Conservation (phyloP, 345 rosid genomes). For the Euphorbia pulcherrima region DNA sequence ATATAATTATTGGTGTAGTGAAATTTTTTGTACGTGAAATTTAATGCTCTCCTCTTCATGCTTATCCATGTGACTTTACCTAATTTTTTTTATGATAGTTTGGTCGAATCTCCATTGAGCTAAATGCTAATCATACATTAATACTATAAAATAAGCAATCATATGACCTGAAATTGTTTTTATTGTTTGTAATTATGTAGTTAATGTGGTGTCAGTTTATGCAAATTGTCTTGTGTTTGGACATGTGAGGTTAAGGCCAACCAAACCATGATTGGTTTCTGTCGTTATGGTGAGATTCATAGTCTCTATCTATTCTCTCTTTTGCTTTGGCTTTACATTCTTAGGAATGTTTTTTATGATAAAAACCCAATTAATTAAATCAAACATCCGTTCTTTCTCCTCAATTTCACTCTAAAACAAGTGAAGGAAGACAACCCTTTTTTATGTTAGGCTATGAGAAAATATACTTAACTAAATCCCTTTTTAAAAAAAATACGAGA, state of each 20-base stretch:
- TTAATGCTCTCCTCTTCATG: constrained; percentile 2
- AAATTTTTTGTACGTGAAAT: not conserved
- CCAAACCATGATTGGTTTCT: constrained; percentile 27
- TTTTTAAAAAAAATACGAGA: no score
- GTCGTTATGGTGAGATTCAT: constrained; percentile 28
- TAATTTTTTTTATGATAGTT: constrained; percentile 14
- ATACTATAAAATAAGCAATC: not conserved
- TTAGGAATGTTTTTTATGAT: constrained; percentile 16
- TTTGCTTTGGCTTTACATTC: constrained; percentile 8
- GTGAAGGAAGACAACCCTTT: not conserved
- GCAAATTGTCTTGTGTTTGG: constrained; percentile 7
- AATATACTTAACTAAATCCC: no score
- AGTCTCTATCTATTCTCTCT: constrained; percentile 7
- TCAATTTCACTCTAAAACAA: not conserved
- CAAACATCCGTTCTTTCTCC: not conserved
- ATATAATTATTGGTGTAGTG: not conserved
- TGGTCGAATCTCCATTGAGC: constrained; percentile 22
- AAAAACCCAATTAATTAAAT: no score
- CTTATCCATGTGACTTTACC: constrained; percentile 27
- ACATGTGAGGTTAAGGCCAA: constrained; percentile 26
- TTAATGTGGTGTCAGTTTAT: constrained; percentile 21
- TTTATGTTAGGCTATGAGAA: no score
- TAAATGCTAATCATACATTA: constrained; percentile 15
- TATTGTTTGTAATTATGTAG: constrained; percentile 6
- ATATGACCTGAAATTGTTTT: not conserved